Evolutionary conservation across 179 eudicot species (phyloP), one percentile per base, ranked within the genome.

Genomic region (Camellia oleifera): DNA sequence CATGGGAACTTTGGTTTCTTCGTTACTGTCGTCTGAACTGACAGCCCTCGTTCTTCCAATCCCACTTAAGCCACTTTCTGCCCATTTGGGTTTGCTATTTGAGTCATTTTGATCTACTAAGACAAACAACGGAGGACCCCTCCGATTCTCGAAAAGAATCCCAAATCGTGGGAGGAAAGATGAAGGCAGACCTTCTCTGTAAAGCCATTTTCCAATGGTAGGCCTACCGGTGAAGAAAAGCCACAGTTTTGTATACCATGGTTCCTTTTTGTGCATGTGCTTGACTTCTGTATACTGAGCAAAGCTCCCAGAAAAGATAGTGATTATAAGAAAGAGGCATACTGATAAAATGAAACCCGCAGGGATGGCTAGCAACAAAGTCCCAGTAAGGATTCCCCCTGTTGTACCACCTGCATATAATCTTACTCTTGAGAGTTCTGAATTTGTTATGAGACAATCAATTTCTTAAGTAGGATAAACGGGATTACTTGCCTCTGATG

Each of bases 361-460:
- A 18, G 83, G 83, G 69, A 80, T 76, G 64, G 77, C 66, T 53
- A 80, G 83, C 73, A 75, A 60, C 53, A 75, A 75, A 65, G 74
- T 44, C 66, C 83, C 83, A 4, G 79, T 15, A 20, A 80, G 74
- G 62, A 75, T 56, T 66, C 82, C 82, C n/a, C 50, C 67, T 75
- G 79, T 45, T 10, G 82, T 80, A 32, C 82, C 74, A 52, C 82
- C 82, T 80, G 77, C 20, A 42, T 54, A 52, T 45, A 4, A 56
- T 26, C 56, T 13, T 14, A 62, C 17, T 15, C 56, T 60, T 58
- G 67, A 75, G 67, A 75, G 68, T 60, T 11, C 3, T 60, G 78
- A 60, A 44, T 60, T 60, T 54, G 44, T 44, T 1, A 18, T 60
- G 69, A 18, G 17, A 60, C 26, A 42, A 17, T n/a, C 42, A n/a